phyloP scores from a whole-genome alignment of 2,329 filamentous ascomycete species.

The Talaromyces sp. region DNA sequence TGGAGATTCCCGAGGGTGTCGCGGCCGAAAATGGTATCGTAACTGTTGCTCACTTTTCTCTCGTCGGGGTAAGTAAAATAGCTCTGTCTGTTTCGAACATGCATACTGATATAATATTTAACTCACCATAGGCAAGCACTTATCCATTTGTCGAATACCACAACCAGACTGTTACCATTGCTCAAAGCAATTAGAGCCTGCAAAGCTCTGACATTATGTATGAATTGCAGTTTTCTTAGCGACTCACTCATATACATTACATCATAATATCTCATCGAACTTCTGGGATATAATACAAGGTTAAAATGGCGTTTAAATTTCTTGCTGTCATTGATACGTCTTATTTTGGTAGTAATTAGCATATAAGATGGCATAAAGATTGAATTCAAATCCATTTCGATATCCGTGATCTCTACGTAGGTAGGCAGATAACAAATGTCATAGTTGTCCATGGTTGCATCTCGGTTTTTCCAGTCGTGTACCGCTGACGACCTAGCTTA shows the following conservation, averaged over 20 bases:
- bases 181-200: conserved; percentile 15
- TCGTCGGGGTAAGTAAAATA: conserved; percentile 29
- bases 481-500: too few relatives aligned
- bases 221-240: not conserved
- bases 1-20: conserved; percentile 24
- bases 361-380: not conserved
- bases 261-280: not conserved
- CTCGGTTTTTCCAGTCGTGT: too few relatives aligned
- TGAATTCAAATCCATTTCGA: not conserved
- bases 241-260: not conserved
- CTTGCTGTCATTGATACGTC: not conserved
- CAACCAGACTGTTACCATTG: conserved; percentile 26
- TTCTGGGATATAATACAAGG: not conserved
- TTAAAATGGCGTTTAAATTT: not conserved
- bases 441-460: too few relatives aligned
- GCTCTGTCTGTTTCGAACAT: not conserved
- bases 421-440: too few relatives aligned
- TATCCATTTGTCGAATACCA: conserved; percentile 25
- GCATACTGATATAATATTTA: not conserved
- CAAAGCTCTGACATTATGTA: not conserved
- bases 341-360: not conserved
- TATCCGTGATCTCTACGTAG: too few relatives aligned
- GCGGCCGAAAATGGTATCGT: conserved; percentile 22
- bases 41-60: conserved; percentile 28
- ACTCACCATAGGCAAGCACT: conserved; percentile 21